phyloP scores from a whole-genome alignment of 257 asterid species.

The Nicotiana attenuata region DNA sequence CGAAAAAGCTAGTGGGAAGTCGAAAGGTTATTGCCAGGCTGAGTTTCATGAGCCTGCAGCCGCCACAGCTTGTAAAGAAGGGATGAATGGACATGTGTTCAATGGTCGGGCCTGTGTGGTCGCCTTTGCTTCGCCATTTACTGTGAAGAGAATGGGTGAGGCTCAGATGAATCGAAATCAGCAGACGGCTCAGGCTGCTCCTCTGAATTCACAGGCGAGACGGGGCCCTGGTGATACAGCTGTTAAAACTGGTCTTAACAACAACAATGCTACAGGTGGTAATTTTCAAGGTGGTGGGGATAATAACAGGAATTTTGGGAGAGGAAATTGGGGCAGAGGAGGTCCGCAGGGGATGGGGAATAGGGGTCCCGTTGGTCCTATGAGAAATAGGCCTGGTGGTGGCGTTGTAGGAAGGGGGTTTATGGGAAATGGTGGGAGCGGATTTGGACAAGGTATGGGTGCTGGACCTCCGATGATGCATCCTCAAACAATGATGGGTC shows the following conservation, averaged over 20 bases:
- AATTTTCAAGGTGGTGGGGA: slow-evolving; percentile 34
- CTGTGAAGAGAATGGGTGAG: slow-evolving; percentile 81
- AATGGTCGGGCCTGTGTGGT: slow-evolving; percentile 94
- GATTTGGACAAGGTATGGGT: slow-evolving; percentile 76
- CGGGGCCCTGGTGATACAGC: slow-evolving; percentile 56
- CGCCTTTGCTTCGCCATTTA: slow-evolving; percentile 81
- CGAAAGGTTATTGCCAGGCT: slow-evolving; percentile 95
- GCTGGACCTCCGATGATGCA: slow-evolving; percentile 71
- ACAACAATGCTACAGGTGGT: slow-evolving; percentile 37
- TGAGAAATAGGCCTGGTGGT: slow-evolving; percentile 54
- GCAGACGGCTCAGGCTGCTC: slow-evolving; percentile 32
- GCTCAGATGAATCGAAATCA: slow-evolving; percentile 65
- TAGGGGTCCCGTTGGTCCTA: slow-evolving; percentile 37
- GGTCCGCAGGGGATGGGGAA: slow-evolving; percentile 33
- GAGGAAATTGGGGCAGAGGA: slow-evolving; percentile 81
- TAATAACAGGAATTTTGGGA: slow-evolving; percentile 49
- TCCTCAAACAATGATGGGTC: slow-evolving; percentile 93
- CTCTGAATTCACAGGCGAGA: slow-evolving; percentile 39
- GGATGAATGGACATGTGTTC: slow-evolving; percentile 74
- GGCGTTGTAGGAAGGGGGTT: slow-evolving; percentile 58
- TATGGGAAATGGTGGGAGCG: slow-evolving; percentile 55
- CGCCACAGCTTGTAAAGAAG: slow-evolving; percentile 83
- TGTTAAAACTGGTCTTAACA: slow-evolving; percentile 37
- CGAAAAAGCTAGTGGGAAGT: slow-evolving; percentile 97
- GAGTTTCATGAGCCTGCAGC: slow-evolving; percentile 75